A percentile compares a stretch with the other conserved stretches of the same genome.
phyloP scores from a whole-genome alignment of 352 stramenopile species.

The Aphanomyces astaci region DNA sequence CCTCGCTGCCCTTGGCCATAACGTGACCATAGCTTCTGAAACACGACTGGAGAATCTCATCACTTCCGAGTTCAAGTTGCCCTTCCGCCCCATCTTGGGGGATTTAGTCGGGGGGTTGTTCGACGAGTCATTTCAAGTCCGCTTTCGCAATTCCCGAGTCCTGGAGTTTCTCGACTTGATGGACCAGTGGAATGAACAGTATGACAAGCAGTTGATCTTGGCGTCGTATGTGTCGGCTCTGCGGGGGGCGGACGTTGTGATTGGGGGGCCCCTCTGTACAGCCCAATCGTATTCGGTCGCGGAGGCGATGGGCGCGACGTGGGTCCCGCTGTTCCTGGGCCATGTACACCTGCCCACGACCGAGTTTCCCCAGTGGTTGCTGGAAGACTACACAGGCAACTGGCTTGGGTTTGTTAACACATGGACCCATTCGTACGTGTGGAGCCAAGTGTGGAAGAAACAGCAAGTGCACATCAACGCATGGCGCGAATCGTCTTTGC shows the following conservation, averaged over 20 bases:
- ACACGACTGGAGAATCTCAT: slow-evolving; percentile 3
- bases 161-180: not conserved
- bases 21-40: slow-evolving; percentile 10
- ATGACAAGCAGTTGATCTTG: not conserved
- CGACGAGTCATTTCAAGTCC: slow-evolving; percentile 4
- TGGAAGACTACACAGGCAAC: not conserved
- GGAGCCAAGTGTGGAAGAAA: not conserved
- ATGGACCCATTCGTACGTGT: not conserved
- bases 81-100: slow-evolving; percentile 4
- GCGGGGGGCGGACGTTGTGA: slow-evolving; percentile 7
- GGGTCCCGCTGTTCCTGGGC: slow-evolving; percentile 15
- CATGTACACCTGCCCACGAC: not conserved
- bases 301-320: not conserved
- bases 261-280: not conserved
- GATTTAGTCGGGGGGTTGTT: not conserved
- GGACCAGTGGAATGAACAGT: not conserved
- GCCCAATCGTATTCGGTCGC: not conserved
- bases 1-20: slow-evolving; percentile 7
- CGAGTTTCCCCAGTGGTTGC: slow-evolving; percentile 17
- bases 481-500: not conserved
- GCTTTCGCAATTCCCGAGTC: not conserved
- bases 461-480: slow-evolving; percentile 7
- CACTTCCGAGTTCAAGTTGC: slow-evolving; percentile 14
- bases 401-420: slow-evolving; percentile 6
- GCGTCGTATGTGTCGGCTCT: slow-evolving; percentile 12